Evolutionary conservation across 495 filamentous ascomycete genomes (phyloP), one percentile per base, ranked within the genome.

Genomic region (Penicillium steckii): DNA sequence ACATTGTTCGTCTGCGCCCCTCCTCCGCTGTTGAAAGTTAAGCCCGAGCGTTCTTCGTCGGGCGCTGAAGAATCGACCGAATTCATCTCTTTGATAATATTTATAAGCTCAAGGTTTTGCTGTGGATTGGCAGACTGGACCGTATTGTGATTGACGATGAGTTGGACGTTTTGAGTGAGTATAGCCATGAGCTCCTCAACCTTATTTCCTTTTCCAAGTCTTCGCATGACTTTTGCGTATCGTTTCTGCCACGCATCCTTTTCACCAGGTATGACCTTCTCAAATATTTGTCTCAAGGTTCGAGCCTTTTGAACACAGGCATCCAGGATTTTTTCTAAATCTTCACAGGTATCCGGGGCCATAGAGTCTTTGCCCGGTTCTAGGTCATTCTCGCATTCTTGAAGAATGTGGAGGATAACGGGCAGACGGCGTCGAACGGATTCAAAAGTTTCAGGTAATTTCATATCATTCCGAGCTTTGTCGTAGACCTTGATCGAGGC

Each of bases 181-280:
- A 12, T n/a, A 3, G 8, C 1, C 47, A 59, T 56, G 15, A 59
- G 47, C 13, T 59, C 52, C 38, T 59, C 56, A 27, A 55, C 51
- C 18, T 55, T 59, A 19, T 52, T 58, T 21, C 46, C 50, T 35
- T 53, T 53, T 9, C 55, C 55, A 27, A 53, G 45, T 35, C 55
- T 46, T 1, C 45, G 38, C 8, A 49, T n/a, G 41, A 53, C 5
- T 22, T 49, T 49, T 15, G 33, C n/a, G 25, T 58, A 58, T 49
- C 50, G 44, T 33, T 46, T 19, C 22, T 48, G n/a, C 15, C 45
- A 17, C 21, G 35, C 45, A 12, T 48, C 40, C 3, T 13, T 48
- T 49, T 55, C 43, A 22, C 52, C 44, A 8, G 44, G 52, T 33
- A 55, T 12, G 8, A 49, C 9, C 13, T 44, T 55, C n/a, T 48